Conservation (phyloP, 371 early-diverging fungal genomes). For the Lichtheimia corymbifera region DNA sequence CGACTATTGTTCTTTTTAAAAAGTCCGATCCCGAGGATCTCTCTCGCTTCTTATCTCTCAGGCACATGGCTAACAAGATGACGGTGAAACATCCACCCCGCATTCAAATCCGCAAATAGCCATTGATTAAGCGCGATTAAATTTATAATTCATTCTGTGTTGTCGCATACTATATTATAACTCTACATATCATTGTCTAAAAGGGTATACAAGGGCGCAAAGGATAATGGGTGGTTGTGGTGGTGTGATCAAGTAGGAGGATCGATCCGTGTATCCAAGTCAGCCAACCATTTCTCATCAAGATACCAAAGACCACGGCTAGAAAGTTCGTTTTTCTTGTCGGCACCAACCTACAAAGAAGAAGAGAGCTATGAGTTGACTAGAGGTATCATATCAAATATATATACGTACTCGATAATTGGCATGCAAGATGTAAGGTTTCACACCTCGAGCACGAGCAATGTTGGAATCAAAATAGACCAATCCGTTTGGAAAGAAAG, state of each 20-base stretch:
- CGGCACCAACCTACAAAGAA: conserved; percentile 42
- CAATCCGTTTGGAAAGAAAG: conserved; percentile 41
- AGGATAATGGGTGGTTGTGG: background rate
- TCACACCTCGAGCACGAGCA: conserved; percentile 23
- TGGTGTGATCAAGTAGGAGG: background rate
- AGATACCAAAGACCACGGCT: conserved; percentile 38
- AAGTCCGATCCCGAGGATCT: no score
- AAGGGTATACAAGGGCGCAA: no score
- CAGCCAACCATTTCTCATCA: conserved; percentile 38
- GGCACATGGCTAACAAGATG: no score
- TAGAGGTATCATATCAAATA: background rate
- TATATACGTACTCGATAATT: conserved; percentile 29
- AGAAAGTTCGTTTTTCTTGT: conserved; percentile 41
- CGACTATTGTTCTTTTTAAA: no score
- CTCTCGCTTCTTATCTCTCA: no score
- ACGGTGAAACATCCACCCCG: no score
- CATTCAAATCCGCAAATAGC: no score
- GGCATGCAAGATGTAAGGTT: conserved; percentile 46
- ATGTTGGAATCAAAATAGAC: conserved; percentile 32
- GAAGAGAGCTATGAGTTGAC: background rate
- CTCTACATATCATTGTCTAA: no score
- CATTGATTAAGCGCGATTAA: no score
- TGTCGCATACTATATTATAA: no score
- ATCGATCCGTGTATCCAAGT: conserved; percentile 25
- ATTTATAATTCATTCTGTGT: no score